Evolutionary conservation across 2,329 filamentous ascomycete species (phyloP), one percentile per base, ranked within the genome.

Genomic region (Biscogniauxia sp.): DNA sequence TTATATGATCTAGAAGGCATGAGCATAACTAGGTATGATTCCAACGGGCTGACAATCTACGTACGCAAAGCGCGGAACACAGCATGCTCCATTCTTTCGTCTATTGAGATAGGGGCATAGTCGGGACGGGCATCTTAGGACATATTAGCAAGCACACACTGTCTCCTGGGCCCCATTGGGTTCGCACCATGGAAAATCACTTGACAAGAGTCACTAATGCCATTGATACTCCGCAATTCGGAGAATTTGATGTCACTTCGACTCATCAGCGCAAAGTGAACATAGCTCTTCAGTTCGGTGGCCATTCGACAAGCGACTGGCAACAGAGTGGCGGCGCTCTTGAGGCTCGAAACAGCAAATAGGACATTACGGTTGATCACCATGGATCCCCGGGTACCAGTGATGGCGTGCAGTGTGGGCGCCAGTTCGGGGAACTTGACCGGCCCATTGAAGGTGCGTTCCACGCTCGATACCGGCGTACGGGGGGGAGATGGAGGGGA

Each of bases 271-370:
- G 86, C 89, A 71, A 96, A 89, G 73, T 98, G 94, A 8, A 97
- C 92, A 64, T 87, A 83, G 70, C 87, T 96, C 61, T 84, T 80
- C 59, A 84, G 81, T 74, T 87, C 83, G 20, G 75, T 74, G 6
- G 88, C 88, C 93, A 97, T 97, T 68, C 91, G 85, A 74, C 95
- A 98, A 5, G 93, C 92, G 71, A 97, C 80, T 0, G 93, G 92
- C 32, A 97, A 78, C 57, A 97, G 74, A 32, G 84, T 83, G 0
- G 91, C 84, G 17, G 88, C 86, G 71, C 91, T 95, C 73, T 84
- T 84, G 55, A 96, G 76, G 62, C 83, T 93, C 0, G 91, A 88
- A 3, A 90, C 88, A 4, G 88, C 89, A 72, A 97, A 97, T 2
- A 97, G 75, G 17, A 97, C 83, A 69, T 93, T 93, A 55, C 84